Base-by-base conservation (phyloP, 331 rosid species). In the Cydonia oblonga region DNA sequence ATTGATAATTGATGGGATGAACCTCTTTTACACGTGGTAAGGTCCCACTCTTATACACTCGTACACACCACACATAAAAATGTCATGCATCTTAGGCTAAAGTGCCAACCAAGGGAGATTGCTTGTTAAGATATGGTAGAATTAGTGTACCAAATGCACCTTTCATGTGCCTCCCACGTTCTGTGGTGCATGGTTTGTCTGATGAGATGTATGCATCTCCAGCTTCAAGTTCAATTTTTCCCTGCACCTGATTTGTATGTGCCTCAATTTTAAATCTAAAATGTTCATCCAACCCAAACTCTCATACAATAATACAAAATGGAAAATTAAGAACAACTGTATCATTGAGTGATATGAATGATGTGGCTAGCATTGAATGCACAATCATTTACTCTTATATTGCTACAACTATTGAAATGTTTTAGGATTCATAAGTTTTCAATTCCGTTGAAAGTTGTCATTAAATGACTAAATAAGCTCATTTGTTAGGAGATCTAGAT, bases 101-200 rank as follows among this genome's bases (percentile, higher is more conserved):
- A 71, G 58, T 72, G 76, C 75, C 66, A 61, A 69, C 67, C 71
- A 73, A 74, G 58, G 76, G 56, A 24, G 25, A 10, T 53, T 65
- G 54, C 13, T 38, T 60, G 61, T 44, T 18, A 54, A 38, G 57
- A 75, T 66, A 73, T 59, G 5, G 19, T 68, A 30, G 13, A 28
- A n/a, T 49, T 75, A 25, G 51, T 40, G 71, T 60, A 23, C 81
- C 75, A 78, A 78, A 72, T 46, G 35, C 5, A 23, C 64, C 73
- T 51, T 70, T 69, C 87, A 89, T 84, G 91, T 87, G 88, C 82
- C 78, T 76, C 40, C 74, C 96, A 85, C 84, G 40, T 85, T 86
- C 58, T 38, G 29, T 35, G 75, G 51, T 70, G 69, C 81, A 76
- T 78, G 84, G 75, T 82, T 18, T 90, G 96, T 86, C 90, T 82